Evolutionary conservation across 2,329 filamentous ascomycete genomes (phyloP), one percentile per base, ranked within the genome.

Genomic region (Dissoconium aciculare): DNA sequence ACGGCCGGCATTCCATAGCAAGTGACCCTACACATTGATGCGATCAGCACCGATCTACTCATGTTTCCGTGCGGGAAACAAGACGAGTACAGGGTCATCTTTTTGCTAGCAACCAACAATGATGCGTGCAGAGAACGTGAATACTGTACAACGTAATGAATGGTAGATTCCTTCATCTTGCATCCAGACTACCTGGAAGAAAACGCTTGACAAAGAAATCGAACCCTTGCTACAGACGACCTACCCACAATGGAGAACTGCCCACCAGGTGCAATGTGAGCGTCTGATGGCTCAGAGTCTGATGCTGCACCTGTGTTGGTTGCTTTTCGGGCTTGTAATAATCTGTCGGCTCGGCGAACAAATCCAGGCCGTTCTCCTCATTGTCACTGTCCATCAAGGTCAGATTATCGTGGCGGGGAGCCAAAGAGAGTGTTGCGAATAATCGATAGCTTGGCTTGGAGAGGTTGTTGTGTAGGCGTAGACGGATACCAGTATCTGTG

Each of bases 1-100:
- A 39, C 80, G 77, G 37, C 78, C 77, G 37, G 82, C 85, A 55
- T 94, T 91, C 87, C 87, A 95, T 16, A 94, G 68, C 41, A 80
- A 69, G 56, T 94, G 82, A 11, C 82, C 85, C 71, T 71, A 34
- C 11, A n/a, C n/a, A n/a, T 11, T 14, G 8, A 8, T 19, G 30
- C 21, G 27, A 17, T 36, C 19, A 36, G 33, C 30, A 21, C 10
- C 27, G n/a, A 13, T 15, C 12, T 15, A 5, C 9, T 26, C n/a
- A 26, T 23, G 9, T 11, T n/a, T 35, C 14, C 17, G 12, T n/a
- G 11, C 14, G 15, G 12, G 5, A 33, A 14, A 12, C 17, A 15
- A 27, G 21, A 15, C 15, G 12, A 26, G 21, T 14, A 5, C 12
- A 13, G n/a, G 19, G 25, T 4, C n/a, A 14, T 3, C 23, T 27